Conservation (phyloP, 2,329 filamentous ascomycete genomes). For the Alternaria novae-zelandiae region DNA sequence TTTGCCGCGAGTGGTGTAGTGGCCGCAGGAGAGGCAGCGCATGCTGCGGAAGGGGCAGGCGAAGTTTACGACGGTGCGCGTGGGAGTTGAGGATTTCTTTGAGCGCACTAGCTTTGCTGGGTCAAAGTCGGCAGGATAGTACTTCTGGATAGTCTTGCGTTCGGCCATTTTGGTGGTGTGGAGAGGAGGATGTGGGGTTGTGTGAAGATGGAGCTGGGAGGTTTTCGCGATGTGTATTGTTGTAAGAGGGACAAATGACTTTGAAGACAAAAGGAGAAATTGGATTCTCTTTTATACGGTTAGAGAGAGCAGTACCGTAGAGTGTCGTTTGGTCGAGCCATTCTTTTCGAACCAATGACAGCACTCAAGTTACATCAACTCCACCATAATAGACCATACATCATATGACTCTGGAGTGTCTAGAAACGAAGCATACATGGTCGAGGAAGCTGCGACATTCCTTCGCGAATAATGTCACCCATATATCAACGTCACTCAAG, state of each 20-base stretch:
- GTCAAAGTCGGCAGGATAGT: background rate
- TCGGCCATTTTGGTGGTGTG: background rate
- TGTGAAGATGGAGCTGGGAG: no score
- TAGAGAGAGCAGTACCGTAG: background rate
- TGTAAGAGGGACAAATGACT: no score
- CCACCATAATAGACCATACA: background rate
- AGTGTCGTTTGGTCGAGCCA: background rate
- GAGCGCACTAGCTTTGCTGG: background rate
- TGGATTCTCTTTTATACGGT: background rate
- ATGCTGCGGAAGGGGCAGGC: background rate
- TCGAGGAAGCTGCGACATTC: no score
- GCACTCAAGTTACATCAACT: background rate
- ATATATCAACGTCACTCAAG: no score
- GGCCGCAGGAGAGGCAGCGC: background rate
- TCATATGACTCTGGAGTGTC: background rate
- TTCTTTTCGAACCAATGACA: background rate
- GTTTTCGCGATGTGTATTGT: background rate
- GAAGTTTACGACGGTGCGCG: background rate
- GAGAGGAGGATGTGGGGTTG: no score
- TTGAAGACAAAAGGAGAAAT: background rate
- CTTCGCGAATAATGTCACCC: no score
- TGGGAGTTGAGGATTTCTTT: background rate
- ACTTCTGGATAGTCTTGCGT: background rate
- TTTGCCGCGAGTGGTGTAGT: background rate
- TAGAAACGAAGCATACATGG: background rate